A percentile compares a stretch with the other conserved stretches of the same genome.
Conservation (phyloP, 495 filamentous ascomycete genomes). For the Aspergillus ostianus region DNA sequence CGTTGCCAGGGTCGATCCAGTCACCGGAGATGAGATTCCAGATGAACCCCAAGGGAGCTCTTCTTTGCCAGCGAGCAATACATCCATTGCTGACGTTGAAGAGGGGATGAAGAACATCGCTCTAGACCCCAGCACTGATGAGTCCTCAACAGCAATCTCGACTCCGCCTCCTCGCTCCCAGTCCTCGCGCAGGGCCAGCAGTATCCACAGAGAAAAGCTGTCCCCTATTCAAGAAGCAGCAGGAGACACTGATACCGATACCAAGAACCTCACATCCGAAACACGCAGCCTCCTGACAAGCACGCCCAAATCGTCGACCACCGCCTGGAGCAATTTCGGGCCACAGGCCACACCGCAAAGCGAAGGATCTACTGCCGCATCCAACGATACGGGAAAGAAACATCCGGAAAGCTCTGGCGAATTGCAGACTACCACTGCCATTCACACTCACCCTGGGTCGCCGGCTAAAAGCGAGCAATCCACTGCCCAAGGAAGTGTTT, state of each 20-base stretch:
- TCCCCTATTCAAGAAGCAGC: constrained; percentile 10
- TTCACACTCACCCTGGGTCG: constrained; percentile 18
- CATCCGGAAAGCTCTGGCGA: background rate
- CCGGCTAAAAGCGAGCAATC: background rate
- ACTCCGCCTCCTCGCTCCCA: constrained; percentile 3
- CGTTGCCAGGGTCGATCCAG: background rate
- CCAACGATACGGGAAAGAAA: background rate
- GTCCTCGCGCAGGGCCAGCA: constrained; percentile 2
- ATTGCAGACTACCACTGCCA: background rate
- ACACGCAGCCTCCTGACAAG: background rate
- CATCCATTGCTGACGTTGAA: background rate
- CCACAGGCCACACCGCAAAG: constrained; percentile 10
- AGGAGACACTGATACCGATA: background rate
- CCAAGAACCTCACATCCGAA: background rate
- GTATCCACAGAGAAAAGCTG: constrained; percentile 8
- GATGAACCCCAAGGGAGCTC: background rate
- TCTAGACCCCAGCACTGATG: background rate
- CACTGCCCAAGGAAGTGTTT: background rate
- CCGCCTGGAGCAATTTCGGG: background rate
- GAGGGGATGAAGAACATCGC: background rate
- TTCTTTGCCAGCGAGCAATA: background rate
- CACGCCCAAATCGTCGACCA: constrained; percentile 1
- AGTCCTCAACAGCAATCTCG: background rate
- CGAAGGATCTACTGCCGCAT: constrained; percentile 4
- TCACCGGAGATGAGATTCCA: background rate